Evolutionary conservation across 257 asterid genomes (phyloP).

Genomic region (Ophiorrhiza pumila): DNA sequence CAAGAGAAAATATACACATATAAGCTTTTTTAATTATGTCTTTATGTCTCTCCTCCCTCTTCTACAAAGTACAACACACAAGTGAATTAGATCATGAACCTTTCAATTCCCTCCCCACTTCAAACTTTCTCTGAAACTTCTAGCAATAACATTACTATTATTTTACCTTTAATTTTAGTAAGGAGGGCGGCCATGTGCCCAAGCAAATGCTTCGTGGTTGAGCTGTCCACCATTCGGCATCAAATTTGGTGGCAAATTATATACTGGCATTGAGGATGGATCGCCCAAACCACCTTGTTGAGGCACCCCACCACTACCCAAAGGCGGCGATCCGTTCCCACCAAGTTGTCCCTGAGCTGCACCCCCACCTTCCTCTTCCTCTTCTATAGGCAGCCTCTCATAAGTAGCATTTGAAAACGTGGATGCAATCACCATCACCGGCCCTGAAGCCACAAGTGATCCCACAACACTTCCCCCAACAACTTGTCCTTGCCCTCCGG

Average conservation of each 20-base stretch:
- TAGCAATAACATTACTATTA: background rate
- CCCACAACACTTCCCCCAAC: slow-evolving; percentile 69
- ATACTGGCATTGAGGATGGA: slow-evolving; percentile 32
- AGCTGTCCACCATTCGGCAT: slow-evolving; percentile 43
- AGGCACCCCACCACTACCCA: slow-evolving; percentile 30
- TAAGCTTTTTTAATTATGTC: slow-evolving; percentile 6
- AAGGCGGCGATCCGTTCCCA: slow-evolving; percentile 29
- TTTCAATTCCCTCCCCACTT: background rate
- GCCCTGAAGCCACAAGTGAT: slow-evolving; percentile 53
- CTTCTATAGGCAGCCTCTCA: slow-evolving; percentile 59
- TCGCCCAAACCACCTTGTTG: slow-evolving; percentile 42
- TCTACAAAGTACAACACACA: slow-evolving; percentile 12
- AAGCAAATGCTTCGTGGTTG: slow-evolving; percentile 47
- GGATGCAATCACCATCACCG: slow-evolving; percentile 67
- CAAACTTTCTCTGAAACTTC: background rate
- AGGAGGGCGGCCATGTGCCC: slow-evolving; percentile 60
- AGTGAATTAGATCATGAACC: slow-evolving; percentile 1
- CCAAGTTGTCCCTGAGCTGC: slow-evolving; percentile 32
- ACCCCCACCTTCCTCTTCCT: slow-evolving; percentile 41
- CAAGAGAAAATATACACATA: slow-evolving; percentile 20
- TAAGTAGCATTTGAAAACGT: slow-evolving; percentile 67
- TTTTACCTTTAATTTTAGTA: slow-evolving; percentile 30
- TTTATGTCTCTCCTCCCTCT: background rate
- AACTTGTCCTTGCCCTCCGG: slow-evolving; percentile 67
- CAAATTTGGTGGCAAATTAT: slow-evolving; percentile 36